Evolutionary conservation across 2,329 filamentous ascomycete genomes (phyloP), one percentile per base, ranked within the genome.

Genomic region (Coleophoma cylindrospora): DNA sequence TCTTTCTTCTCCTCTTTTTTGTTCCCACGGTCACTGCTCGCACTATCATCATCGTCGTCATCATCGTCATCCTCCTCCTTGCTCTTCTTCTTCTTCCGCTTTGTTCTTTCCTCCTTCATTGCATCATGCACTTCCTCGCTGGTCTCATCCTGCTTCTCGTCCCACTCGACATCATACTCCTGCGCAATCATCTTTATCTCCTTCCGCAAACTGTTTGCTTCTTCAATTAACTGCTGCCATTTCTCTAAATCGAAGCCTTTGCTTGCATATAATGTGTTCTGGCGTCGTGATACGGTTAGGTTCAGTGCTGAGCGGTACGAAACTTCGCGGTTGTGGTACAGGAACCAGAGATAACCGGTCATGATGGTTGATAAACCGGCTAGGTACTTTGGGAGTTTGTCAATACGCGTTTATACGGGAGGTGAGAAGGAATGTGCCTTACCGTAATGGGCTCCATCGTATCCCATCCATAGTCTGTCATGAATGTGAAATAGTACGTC

Each of bases 161-260:
- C 81, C 89, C 90, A 96, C 47, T 92, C 89, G 8, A 91, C 89
- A 59, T 95, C 90, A 65, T 96, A 96, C 68, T 96, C 90, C 34
- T 84, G 80, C 0, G 91, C 90, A 9, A 95, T 80, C 14, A 77
- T 76, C 68, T 86, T 87, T 66, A 96, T 87, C 69, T 96, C 91
- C 55, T 77, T 79, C 6, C 91, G 73, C 55, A 96, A 68, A 2
- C 77, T 70, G 64, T 95, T 96, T 0, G 84, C 89, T 54, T 95
- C 90, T 44, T 91, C 83, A 3, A 95, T 81, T 33, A 95, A 63
- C 4, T 75, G 72, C 61, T 95, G 88, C 91, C 91, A 96, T 54
- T 79, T 80, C 34, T 77, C 74, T 19, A 88, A 66, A 62, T 96
- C 85, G 57, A 96, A 89, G 0, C 89, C 89, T 11, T 83, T 81